Base-by-base conservation (phyloP, 139 green algal species). In the Yamagishiella unicocca region DNA sequence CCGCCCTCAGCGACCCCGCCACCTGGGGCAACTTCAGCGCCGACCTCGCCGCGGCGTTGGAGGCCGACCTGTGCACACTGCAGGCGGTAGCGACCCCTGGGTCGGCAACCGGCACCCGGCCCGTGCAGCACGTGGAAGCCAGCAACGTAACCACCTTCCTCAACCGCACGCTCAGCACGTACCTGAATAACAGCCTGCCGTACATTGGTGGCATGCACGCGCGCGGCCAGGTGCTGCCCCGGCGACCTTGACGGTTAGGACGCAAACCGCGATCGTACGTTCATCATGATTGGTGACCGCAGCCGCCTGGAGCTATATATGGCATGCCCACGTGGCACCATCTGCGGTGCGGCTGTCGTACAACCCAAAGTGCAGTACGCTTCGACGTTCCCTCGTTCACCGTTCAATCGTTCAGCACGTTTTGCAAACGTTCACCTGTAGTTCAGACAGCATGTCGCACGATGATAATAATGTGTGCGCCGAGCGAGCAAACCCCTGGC, bases 131-230 rank as follows among this genome's bases (percentile, higher is more conserved):
- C 7, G 9, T 86, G 31, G 14, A 38, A 4, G 0, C 33, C 1
- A 37, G 6, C 19, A 22, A 53, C 8, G 1, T 77, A 3, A 33
- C 21, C 12, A 21, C 2, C 21, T 77, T 54, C 19, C 4, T 86
- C 21, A 53, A 40, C 45, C 21, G 31, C 24, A 31, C 80, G 21
- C 43, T 86, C 10, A 8, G 53, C 2, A 46, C 64, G n/a, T 86
- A 86, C 64, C 9, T 67, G 21, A 86, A 86, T n/a, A 86, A 86
- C 80, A 50, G 27, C 9, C 33, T 78, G 62, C 80, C 80, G 64
- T 86, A 68, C 80, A 86, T 86, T 12, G 80, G 80, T 10, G 80
- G 80, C 45, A 67, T 86, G 80, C 9, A 7, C 17, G 80, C 80
- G 6, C 22, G 22, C n/a, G 62, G 64, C 31, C n/a, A 64, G 33